Percentiles rank a stretch among this genome's conserved stretches.
Evolutionary conservation across 2,329 filamentous ascomycete genomes (phyloP).

Genomic region (Amphichorda felina): DNA sequence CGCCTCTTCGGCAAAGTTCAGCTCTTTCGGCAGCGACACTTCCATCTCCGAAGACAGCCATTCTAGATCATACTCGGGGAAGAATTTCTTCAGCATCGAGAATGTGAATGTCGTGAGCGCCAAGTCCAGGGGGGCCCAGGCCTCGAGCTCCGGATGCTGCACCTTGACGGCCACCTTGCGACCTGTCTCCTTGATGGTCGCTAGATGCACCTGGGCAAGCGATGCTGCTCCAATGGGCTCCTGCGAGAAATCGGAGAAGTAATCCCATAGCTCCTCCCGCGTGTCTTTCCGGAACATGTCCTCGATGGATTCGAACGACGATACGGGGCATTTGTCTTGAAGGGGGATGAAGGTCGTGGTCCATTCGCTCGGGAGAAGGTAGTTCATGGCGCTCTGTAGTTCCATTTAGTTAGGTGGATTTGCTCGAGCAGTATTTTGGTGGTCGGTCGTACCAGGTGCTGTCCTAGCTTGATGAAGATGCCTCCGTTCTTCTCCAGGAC

Average conservation of each 20-base stretch:
- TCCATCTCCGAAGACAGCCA: slow-evolving; percentile 96
- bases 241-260: slow-evolving; percentile 74
- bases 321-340: slow-evolving; percentile 91
- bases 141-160: slow-evolving; percentile 79
- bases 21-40: slow-evolving; percentile 74
- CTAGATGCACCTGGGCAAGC: slow-evolving; percentile 86
- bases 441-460: slow-evolving; percentile 57
- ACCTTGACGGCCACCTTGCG: slow-evolving; percentile 92
- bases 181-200: slow-evolving; percentile 68
- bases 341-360: slow-evolving; percentile 91
- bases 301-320: slow-evolving; percentile 75
- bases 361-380: slow-evolving; percentile 84
- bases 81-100: slow-evolving; percentile 78
- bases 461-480: slow-evolving; percentile 96
- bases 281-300: slow-evolving; percentile 81
- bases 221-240: slow-evolving; percentile 86
- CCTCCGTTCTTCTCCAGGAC: slow-evolving; percentile 94
- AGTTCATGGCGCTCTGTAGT: slow-evolving; percentile 76
- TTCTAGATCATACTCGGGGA: slow-evolving; percentile 94
- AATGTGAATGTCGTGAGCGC: slow-evolving; percentile 83
- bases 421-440: slow-evolving; percentile 2
- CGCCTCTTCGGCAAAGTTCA: slow-evolving; percentile 81
- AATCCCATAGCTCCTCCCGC: slow-evolving; percentile 62
- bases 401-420: not conserved
- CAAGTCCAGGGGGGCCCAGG: slow-evolving; percentile 84